Base-by-base conservation (phyloP, 1,284 basidiomycete genomes). In the Leucoagaricus sp. region DNA sequence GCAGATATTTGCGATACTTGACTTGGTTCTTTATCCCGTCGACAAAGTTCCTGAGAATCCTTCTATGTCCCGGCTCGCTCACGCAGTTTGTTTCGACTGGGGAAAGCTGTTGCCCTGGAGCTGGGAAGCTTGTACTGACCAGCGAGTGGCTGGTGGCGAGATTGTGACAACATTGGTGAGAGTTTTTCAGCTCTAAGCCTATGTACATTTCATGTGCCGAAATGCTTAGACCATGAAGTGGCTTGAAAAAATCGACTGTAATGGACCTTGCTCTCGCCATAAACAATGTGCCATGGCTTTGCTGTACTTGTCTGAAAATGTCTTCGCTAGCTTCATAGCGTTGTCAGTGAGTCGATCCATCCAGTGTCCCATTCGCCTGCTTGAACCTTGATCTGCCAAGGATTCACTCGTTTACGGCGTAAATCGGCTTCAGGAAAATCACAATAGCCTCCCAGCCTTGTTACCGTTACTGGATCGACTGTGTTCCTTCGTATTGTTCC, bases 41-140 rank as follows among this genome's bases (percentile, higher is more conserved):
- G 17, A 29, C 10, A 19, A 28, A 6, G n/a, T 15, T 13, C 19
- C 28, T 8, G 8, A 21, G 25, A 17, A 34, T 4, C 25, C 9
- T 28, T 15, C 5, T 25, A 19, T 17, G 23, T 41, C 29, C 40
- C 8, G 15, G 12, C 2, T 41, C 25, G 38, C 41, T 17, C 41
- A 12, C 15, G 40, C 23, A 8, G 33, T 49, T 9, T 64, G 89
- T 13, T 52, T 86, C 8, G 69, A 69, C 57, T 88, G 83, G 80
- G 80, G 82, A 28, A 58, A 73, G 13, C 69, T 77, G 4, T 64
- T 86, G 3, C 75, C 78, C 2, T 89, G 87, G 86, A 75, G 75
- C 56, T 91, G 88, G 87, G 66, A 64, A n/a, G 68, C 76, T 8
- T 89, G 86, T 84, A 65, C 70, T 42, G 86, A 89, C 63, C 71